phyloP scores from a whole-genome alignment of 345 rosid species.

The Diplotaxis tenuifolia region DNA sequence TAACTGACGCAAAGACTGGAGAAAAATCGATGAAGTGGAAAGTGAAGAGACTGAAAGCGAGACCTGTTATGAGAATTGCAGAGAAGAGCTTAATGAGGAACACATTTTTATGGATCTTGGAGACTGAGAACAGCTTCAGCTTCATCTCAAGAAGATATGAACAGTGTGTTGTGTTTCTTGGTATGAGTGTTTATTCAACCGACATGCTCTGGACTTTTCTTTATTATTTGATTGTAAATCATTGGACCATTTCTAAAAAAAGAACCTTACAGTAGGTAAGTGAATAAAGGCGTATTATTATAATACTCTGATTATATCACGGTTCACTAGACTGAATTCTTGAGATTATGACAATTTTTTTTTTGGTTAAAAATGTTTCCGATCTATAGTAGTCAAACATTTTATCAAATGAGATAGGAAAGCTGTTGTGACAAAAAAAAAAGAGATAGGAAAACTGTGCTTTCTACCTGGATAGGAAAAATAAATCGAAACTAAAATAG shows the following conservation, averaged over 20 bases:
- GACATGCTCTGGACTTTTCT: neutral
- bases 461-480: neutral
- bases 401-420: neutral
- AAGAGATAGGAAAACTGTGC: too few species aligned
- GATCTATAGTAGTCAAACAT: neutral
- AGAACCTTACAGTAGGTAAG: neutral
- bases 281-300: neutral
- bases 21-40: slow-evolving; percentile 28
- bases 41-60: slow-evolving; percentile 58
- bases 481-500: neutral
- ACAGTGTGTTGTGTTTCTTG: neutral
- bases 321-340: neutral
- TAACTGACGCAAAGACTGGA: slow-evolving; percentile 26
- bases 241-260: slow-evolving; percentile 33
- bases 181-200: slow-evolving; percentile 12
- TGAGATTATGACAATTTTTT: neutral
- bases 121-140: slow-evolving; percentile 40
- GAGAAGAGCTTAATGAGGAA: slow-evolving; percentile 53
- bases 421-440: too few species aligned
- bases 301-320: neutral
- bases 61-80: slow-evolving; percentile 47
- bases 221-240: slow-evolving; percentile 12
- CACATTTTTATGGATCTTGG: slow-evolving; percentile 46
- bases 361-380: neutral
- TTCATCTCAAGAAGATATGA: slow-evolving; percentile 47